These are phyloP conservation scores for Acanthamoeba rhysodes DNA, from an alignment of 208 protist genomes.

Conservation along the genomic window DNA sequence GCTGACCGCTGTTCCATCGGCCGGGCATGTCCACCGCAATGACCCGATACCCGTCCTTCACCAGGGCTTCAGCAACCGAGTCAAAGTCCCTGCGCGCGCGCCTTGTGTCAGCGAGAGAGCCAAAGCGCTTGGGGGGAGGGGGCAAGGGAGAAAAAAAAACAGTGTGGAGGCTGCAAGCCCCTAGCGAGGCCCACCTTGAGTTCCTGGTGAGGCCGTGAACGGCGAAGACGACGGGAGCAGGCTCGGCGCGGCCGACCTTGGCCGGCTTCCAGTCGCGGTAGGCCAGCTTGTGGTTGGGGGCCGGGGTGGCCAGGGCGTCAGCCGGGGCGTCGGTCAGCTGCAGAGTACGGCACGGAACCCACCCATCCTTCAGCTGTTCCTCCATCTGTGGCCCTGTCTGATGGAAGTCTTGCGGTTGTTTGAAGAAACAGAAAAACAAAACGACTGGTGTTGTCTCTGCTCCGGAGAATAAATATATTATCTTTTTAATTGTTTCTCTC, in stretches of 20 bases:
- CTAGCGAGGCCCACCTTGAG: no score
- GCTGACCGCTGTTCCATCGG: not conserved
- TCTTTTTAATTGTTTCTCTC: no score
- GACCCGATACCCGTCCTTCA: not conserved
- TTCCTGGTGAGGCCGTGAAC: conserved; percentile 18
- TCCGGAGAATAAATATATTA: no score
- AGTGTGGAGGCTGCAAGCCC: no score
- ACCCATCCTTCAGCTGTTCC: not conserved
- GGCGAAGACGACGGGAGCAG: not conserved
- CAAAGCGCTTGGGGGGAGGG: not conserved
- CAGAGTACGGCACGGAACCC: not conserved
- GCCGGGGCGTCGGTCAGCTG: not conserved
- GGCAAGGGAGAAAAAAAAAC: not conserved
- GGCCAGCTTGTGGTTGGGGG: conserved; percentile 3
- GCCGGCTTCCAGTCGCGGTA: not conserved
- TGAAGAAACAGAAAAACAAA: no score
- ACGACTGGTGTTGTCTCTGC: no score
- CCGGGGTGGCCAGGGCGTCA: not conserved
- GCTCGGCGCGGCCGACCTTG: not conserved
- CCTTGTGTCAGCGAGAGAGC: not conserved
- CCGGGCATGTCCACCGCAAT: conserved; percentile 8
- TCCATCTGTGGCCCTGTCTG: no score
- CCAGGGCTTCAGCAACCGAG: not conserved
- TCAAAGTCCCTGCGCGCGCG: not conserved
- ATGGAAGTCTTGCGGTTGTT: no score